phyloP scores from a whole-genome alignment of 2,329 filamentous ascomycete species.

The Rutstroemia sydowiana region DNA sequence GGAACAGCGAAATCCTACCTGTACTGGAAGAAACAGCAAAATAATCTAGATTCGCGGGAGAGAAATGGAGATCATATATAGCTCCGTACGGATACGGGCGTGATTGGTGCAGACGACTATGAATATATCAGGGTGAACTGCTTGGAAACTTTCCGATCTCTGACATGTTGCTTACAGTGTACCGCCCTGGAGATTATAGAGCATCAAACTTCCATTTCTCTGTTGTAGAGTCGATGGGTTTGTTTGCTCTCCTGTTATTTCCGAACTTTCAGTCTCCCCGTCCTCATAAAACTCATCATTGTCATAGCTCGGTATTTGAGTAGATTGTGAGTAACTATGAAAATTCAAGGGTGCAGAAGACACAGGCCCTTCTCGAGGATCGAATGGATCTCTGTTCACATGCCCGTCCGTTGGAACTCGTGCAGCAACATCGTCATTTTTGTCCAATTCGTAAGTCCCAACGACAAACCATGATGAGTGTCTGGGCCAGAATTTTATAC shows the following conservation, averaged over 20 bases:
- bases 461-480: conserved; percentile 60
- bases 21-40: conserved; percentile 75
- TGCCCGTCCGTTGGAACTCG: not conserved
- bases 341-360: conserved; percentile 2
- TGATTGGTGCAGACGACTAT: conserved; percentile 50
- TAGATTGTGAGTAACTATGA: not conserved
- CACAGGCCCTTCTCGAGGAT: not conserved
- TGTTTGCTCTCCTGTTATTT: not conserved
- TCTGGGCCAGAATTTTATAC: conserved; percentile 64
- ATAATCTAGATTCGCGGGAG: conserved; percentile 46
- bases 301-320: not conserved
- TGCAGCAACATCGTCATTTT: conserved; percentile 18
- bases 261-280: not conserved
- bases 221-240: conserved; percentile 43
- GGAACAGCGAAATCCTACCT: conserved; percentile 60
- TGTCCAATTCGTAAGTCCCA: conserved; percentile 75
- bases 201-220: conserved; percentile 65
- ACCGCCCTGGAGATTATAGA: conserved; percentile 5
- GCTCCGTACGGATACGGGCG: conserved; percentile 56
- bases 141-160: not conserved
- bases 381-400: not conserved
- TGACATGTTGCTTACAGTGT: conserved; percentile 2
- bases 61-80: conserved; percentile 80
- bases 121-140: conserved; percentile 10
- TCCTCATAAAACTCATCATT: not conserved